Evolutionary conservation across 2,329 filamentous ascomycete genomes (phyloP).

Genomic region (Scedosporium aurantiacum): DNA sequence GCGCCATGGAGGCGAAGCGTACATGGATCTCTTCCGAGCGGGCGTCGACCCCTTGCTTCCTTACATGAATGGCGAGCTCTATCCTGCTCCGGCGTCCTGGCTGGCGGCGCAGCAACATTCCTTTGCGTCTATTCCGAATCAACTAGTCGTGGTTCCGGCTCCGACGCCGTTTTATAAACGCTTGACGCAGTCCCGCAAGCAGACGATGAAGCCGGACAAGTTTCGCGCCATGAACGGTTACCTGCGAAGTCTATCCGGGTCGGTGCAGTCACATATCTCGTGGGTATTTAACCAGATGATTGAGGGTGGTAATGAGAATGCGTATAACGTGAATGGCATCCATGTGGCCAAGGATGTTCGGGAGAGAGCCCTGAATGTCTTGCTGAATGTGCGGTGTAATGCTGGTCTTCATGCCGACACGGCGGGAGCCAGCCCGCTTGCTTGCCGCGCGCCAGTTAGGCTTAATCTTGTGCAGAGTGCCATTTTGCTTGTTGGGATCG

Average conservation of each 20-base stretch:
- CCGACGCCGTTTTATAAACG: conserved; percentile 29
- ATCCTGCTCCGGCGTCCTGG: conserved; percentile 4
- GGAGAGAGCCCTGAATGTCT: conserved; percentile 31
- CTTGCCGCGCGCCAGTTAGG: conserved; percentile 4
- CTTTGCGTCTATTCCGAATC: conserved; percentile 9
- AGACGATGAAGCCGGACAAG: conserved; percentile 34
- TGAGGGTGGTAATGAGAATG: conserved; percentile 14
- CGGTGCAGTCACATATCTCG: conserved; percentile 30
- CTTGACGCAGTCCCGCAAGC: conserved; percentile 27
- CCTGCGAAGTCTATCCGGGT: conserved; percentile 28
- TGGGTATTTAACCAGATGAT: conserved; percentile 42
- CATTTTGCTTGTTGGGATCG: conserved; percentile 16
- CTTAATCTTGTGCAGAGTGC: conserved; percentile 10
- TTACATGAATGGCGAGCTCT: conserved; percentile 15
- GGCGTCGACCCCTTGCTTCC: conserved; percentile 33
- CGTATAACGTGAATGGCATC: conserved; percentile 32
- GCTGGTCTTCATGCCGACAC: conserved; percentile 19
- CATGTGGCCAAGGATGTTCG: conserved; percentile 32
- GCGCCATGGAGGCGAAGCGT: conserved; percentile 33
- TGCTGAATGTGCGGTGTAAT: conserved; percentile 44
- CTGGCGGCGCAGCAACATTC: not conserved
- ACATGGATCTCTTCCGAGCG: conserved; percentile 31
- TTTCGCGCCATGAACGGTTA: conserved; percentile 42
- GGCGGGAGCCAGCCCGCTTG: conserved; percentile 11
- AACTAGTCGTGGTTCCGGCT: conserved; percentile 30